Percentiles rank a stretch among this genome's conserved stretches.
Conservation (phyloP, 176 grass and related monocot genomes). For the Tillandsia fasciculata region DNA sequence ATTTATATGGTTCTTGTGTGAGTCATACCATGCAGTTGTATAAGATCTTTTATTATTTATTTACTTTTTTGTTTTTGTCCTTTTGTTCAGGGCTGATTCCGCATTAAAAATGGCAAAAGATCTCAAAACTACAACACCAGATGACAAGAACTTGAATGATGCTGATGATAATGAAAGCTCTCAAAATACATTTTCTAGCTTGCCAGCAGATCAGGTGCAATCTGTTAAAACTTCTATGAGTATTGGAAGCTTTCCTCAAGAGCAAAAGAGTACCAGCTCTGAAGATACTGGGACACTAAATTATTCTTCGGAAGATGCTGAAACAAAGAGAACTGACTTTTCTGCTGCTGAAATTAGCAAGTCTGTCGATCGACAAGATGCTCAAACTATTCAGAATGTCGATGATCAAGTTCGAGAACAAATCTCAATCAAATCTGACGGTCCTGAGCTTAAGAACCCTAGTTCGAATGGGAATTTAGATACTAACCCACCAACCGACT, state of each 20-base stretch:
- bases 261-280: conserved; percentile 86
- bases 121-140: conserved; percentile 50
- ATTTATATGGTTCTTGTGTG: neutral
- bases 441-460: conserved; percentile 1
- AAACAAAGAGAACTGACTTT: conserved; percentile 49
- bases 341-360: conserved; percentile 23
- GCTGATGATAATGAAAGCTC: conserved; percentile 53
- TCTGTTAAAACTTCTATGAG: conserved; percentile 67
- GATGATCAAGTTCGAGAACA: conserved; percentile 30
- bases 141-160: conserved; percentile 55
- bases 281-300: conserved; percentile 42
- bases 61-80: conserved; percentile 23
- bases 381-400: conserved; percentile 32
- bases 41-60: conserved; percentile 8
- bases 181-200: conserved; percentile 68
- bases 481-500: conserved; percentile 35
- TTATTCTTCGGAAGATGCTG: conserved; percentile 35
- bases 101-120: conserved; percentile 89
- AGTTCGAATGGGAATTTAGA: conserved; percentile 47
- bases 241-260: conserved; percentile 64
- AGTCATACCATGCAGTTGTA: neutral
- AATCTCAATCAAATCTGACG: conserved; percentile 1
- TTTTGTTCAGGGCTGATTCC: conserved; percentile 68
- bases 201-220: conserved; percentile 69
- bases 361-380: conserved; percentile 45